These are phyloP conservation scores for Miscanthus lutarioriparius DNA, from an alignment of 176 grass and related monocot genomes.

Conservation along the genomic window DNA sequence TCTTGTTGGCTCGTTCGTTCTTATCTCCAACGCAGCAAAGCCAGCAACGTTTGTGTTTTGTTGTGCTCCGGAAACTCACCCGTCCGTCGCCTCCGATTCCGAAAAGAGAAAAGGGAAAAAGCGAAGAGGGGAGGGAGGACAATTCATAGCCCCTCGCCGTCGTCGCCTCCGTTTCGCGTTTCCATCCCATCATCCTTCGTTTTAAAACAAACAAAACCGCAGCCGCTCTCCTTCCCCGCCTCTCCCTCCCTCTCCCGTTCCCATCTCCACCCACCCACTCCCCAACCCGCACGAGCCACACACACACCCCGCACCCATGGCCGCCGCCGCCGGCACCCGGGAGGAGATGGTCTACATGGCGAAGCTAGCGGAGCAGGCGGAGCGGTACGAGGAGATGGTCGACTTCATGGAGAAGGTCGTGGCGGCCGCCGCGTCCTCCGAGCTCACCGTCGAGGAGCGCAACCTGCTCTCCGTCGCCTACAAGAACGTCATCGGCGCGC, in stretches of 20 bases:
- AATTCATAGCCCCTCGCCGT: too few species aligned
- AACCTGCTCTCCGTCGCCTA: slow-evolving; percentile 97
- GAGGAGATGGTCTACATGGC: slow-evolving; percentile 97
- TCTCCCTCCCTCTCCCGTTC: slow-evolving; percentile 14
- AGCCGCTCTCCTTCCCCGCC: too few species aligned
- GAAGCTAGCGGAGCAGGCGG: slow-evolving; percentile 96
- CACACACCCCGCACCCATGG: slow-evolving; percentile 7
- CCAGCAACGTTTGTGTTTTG: too few species aligned
- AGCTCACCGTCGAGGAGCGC: slow-evolving; percentile 94
- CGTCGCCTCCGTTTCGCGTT: too few species aligned
- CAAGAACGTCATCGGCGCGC: slow-evolving; percentile 98
- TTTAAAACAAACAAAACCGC: too few species aligned
- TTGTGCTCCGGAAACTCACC: too few species aligned
- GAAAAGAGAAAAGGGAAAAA: too few species aligned
- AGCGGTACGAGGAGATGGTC: slow-evolving; percentile 99
- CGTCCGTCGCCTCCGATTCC: too few species aligned
- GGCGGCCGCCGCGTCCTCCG: slow-evolving; percentile 34
- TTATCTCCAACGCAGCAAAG: too few species aligned
- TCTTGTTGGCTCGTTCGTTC: too few species aligned
- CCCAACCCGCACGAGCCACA: slow-evolving; percentile 29
- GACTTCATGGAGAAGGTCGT: slow-evolving; percentile 99
- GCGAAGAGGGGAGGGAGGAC: too few species aligned
- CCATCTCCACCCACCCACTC: slow-evolving; percentile 15
- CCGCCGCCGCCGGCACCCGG: slow-evolving; percentile 27
- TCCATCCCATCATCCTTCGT: too few species aligned